Conservation (phyloP, 805 yeast species). For the Saturnispora besseyi region DNA sequence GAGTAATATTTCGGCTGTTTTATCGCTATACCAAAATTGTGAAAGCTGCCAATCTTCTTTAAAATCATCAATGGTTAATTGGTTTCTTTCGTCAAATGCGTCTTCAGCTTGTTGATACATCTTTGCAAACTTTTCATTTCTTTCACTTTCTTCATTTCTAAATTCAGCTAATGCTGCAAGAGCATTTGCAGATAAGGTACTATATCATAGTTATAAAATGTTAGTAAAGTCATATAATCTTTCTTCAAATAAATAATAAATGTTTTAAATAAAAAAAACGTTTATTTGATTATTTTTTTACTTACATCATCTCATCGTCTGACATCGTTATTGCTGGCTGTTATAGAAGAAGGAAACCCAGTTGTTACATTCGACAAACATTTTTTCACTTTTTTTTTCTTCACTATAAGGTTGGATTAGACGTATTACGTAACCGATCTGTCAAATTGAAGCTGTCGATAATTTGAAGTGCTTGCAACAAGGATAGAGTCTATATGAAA, state of each 20-base stretch:
- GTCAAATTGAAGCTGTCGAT: too few relatives aligned
- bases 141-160: conserved; percentile 49
- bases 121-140: conserved; percentile 46
- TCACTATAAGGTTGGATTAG: too few relatives aligned
- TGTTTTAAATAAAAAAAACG: too few relatives aligned
- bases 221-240: background rate
- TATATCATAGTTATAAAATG: conserved; percentile 3
- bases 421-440: too few relatives aligned
- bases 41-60: conserved; percentile 92
- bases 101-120: conserved; percentile 52
- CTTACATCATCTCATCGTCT: conserved; percentile 25
- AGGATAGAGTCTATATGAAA: too few relatives aligned
- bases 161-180: conserved; percentile 57
- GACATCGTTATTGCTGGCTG: conserved; percentile 14
- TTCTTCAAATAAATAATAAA: too few relatives aligned
- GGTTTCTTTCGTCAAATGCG: conserved; percentile 31
- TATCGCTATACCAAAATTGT: conserved; percentile 82
- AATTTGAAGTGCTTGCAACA: too few relatives aligned
- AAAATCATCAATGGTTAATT: conserved; percentile 52
- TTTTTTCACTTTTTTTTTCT: background rate
- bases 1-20: conserved; percentile 61
- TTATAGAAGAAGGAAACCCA: background rate
- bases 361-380: background rate
- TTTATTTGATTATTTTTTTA: background rate
- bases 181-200: conserved; percentile 40